Evolutionary conservation across 805 yeast genomes (phyloP), one percentile per base, ranked within the genome.

Genomic region (Saturnispora serradocipensis): DNA sequence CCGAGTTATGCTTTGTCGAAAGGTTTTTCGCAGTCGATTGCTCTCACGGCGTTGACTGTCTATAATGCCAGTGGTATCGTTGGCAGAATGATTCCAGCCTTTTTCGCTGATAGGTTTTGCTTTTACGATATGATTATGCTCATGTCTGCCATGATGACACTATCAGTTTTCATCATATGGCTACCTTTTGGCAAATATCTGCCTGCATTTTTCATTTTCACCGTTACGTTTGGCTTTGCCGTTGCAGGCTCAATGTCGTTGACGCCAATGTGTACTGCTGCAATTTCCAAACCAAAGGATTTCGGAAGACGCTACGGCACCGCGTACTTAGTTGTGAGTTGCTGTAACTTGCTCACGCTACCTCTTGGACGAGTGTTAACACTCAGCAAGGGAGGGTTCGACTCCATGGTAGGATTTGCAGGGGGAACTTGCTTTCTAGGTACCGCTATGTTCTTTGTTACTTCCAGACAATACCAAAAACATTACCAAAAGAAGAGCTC

Each of bases 271-370:
- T 84, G 90, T 54, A 74, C 83, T n/a, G 77, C 86, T 0, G 76
- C 77, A 44, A 78, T 86, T 28, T 77, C 83, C n/a, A 75, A 74
- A 15, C 81, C 83, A 0, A 71, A 74, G 53, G 78, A 82, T 52
- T 83, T 84, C 59, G 91, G 91, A 15, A 80, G 78, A 57, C 65
- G 84, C 27, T 86, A 81, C 59, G 90, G 91, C 0, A 76, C 88
- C 4, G 76, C 82, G 53, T 84, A 82, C 62, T 80, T 75, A 51
- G 68, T 70, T 48, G 70, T 73, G 35, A 57, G 65, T 34, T 67
- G 80, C 51, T 69, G 75, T 15, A 68, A 72, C 35, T 65, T 80
- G 30, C 70, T 75, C 15, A 68, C 74, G 24, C 68, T 79, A 20
- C 82, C 83, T 2, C 65, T 74, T 20, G 75, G 79, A 35, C 59